Evolutionary conservation across 2,329 filamentous ascomycete species (phyloP), one percentile per base, ranked within the genome.

Genomic region (Aspergillus niger): DNA sequence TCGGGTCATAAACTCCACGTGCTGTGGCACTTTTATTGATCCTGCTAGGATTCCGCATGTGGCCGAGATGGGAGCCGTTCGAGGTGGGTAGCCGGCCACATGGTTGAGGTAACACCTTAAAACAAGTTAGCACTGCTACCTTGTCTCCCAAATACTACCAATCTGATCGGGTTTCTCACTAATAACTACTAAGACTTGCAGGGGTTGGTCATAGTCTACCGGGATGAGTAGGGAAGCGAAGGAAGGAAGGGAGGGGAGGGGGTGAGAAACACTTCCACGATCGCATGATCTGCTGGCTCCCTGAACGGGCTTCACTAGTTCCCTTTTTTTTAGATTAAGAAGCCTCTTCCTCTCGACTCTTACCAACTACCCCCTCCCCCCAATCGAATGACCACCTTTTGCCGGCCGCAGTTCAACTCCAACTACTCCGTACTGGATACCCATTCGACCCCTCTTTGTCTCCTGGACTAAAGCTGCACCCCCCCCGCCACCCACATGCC

Each of bases 1-100:
- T 65, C 63, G 55, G 49, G 58, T 52, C 51, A 56, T 52, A 41
- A 39, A 47, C 59, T 61, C 63, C 63, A 63, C 63, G 59, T 65
- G 63, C 58, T 52, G 59, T 63, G 55, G 58, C 63, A 61, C 56
- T 65, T 65, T 63, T 56, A 63, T 61, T 61, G 63, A 65, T 65
- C 63, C 63, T 65, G 57, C 56, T 63, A 55, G 58, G 36, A 58
- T 62, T 51, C 38, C 59, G 47, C 52, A 56, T 41, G 55, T 41
- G 24, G 20, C 47, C 43, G 52, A 28, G 11, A 32, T 51, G 36
- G 38, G 28, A 44, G 47, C 41, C 43, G 44, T 52, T 50, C 32
- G 32, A 39, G 55, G 49, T 54, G 51, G 38, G 43, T 56, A 63
- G 48, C 32, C 30, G 52, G 55, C 49, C 53, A 55, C 53, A 55